A percentile compares a stretch with the other conserved stretches of the same genome.
phyloP scores from a whole-genome alignment of 2,329 filamentous ascomycete species.

The Coleophoma crateriformis region DNA sequence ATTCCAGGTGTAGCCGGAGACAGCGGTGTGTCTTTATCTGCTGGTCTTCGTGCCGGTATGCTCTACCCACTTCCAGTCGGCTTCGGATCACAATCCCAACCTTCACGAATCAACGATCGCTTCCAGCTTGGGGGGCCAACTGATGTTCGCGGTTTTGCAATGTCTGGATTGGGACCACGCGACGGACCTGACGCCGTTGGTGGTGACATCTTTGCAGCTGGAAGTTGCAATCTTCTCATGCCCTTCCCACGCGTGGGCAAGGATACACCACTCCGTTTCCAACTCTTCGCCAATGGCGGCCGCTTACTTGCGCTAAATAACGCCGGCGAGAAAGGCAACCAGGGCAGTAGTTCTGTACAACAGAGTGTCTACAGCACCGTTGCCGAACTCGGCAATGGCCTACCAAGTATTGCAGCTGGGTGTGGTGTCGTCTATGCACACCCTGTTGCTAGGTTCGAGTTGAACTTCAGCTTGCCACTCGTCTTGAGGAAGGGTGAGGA shows the following conservation, averaged over 20 bases:
- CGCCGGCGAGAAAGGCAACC: conserved; percentile 27
- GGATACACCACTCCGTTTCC: conserved; percentile 79
- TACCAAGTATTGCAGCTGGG: conserved; percentile 82
- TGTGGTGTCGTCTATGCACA: conserved; percentile 92
- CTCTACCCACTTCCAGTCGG: conserved; percentile 75
- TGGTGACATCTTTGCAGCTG: conserved; percentile 87
- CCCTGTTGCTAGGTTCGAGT: conserved; percentile 85
- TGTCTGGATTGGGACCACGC: conserved; percentile 82
- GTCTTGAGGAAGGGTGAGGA: conserved; percentile 79
- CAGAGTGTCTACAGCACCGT: conserved; percentile 50
- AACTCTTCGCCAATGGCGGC: conserved; percentile 88
- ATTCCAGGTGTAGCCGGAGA: conserved; percentile 63
- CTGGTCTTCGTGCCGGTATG: conserved; percentile 73
- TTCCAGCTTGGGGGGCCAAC: conserved; percentile 94
- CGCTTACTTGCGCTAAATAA: conserved; percentile 72
- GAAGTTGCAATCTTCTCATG: conserved; percentile 77
- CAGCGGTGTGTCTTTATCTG: conserved; percentile 77
- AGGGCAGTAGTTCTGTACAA: conserved; percentile 4
- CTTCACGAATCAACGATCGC: conserved; percentile 85
- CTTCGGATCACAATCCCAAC: conserved; percentile 44
- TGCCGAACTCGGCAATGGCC: conserved; percentile 63
- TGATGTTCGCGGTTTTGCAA: conserved; percentile 88
- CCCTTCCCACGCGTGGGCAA: conserved; percentile 77
- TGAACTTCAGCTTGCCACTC: conserved; percentile 90
- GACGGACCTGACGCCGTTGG: conserved; percentile 83